Conservation (phyloP, 2,329 filamentous ascomycete genomes). For the Sporothrix globosa region DNA sequence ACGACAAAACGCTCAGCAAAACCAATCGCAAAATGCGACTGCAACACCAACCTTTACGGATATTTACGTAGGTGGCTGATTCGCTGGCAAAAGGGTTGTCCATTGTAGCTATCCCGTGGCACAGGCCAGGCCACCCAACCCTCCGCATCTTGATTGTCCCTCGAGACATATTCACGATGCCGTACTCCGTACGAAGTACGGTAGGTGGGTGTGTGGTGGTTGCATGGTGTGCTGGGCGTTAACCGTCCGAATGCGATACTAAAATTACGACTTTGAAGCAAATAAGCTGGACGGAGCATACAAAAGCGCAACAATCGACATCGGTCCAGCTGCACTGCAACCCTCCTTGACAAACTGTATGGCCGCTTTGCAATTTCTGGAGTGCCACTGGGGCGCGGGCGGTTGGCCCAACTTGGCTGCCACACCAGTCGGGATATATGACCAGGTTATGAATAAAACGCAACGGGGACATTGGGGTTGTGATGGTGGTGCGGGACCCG, state of each 20-base stretch:
- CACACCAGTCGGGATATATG: background rate
- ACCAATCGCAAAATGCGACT: background rate
- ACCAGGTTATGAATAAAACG: background rate
- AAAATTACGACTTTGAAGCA: no score
- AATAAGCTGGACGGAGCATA: no score
- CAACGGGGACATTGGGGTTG: background rate
- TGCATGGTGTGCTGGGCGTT: no score
- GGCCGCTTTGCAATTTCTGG: background rate
- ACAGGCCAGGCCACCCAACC: no score
- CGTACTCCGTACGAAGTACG: no score
- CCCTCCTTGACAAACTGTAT: background rate
- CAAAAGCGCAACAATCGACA: no score
- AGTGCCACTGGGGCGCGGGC: no score
- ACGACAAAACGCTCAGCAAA: background rate
- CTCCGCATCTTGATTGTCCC: background rate
- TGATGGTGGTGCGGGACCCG: conserved; percentile 11
- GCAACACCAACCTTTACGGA: background rate
- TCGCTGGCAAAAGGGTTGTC: background rate
- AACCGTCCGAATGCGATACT: no score
- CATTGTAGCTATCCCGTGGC: no score
- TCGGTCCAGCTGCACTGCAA: background rate
- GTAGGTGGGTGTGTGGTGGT: no score
- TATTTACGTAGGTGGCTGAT: background rate
- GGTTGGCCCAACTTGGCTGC: conserved; percentile 12
- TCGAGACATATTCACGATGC: no score